Base-by-base conservation (phyloP, 2,329 filamentous ascomycete genomes). In the Clathrospora elynae region DNA sequence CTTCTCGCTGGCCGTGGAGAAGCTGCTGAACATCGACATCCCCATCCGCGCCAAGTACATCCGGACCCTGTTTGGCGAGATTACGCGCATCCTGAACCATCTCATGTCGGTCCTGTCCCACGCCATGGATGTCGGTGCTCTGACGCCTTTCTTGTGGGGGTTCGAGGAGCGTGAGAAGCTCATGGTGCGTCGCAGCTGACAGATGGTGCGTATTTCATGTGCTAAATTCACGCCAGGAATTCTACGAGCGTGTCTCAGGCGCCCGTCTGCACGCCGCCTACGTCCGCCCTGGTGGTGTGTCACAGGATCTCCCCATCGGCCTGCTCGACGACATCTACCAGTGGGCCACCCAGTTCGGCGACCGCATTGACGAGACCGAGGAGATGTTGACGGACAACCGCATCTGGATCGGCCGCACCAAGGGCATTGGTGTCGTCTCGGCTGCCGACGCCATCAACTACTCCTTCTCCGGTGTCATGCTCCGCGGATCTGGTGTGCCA, bases 121-220 rank as follows among this genome's bases (percentile, higher is more conserved):
- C 80, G 91, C 91, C 70, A 96, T 96, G 93, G 93, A 99, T 73
- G 93, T 99, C 70, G 93, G 93, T 76, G 93, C 93, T 57, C 75
- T 99, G 71, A 99, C 93, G 45, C 93, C 93, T 60, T 99, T 99
- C 82, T 74, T 99, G 77, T 99, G 93, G 93, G 93, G 93, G 49
- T 99, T 99, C 72, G 93, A 99, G 76, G 93, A 99, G 78, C 88
- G 93, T 81, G 93, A 99, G 78, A 99, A 99, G 82, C 81, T 99
- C 46, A 99, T 99, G 95, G 92, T 96, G 79, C 26, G 57, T 66
- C 26, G 14, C 18, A 29, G 12, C 12, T 26, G 6, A 13, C 9
- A 24, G 23, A 45, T 28, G n/a, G 25, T 25, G 7, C 2, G 6
- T 30, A 33, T 12, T 18, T 1, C 14, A 12, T 6, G 18, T 44